Percentiles rank a stretch among this genome's conserved stretches.
phyloP scores from a whole-genome alignment of 768 basidiomycete species.

The Lentinula aciculospora region DNA sequence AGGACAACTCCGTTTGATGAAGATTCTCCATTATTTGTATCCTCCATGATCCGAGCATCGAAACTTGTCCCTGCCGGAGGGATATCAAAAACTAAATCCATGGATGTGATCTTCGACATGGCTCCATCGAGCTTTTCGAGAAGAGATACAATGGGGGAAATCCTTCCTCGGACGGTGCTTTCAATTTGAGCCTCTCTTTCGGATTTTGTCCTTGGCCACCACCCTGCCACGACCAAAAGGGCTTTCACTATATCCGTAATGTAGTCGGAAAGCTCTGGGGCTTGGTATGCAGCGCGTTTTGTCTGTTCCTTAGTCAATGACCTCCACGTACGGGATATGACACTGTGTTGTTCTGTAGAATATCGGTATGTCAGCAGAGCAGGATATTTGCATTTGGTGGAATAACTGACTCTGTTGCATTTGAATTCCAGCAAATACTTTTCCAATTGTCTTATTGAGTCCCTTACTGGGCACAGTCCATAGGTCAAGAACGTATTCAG shows the following conservation, averaged over 20 bases:
- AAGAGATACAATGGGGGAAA: not conserved
- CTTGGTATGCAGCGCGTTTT: not conserved
- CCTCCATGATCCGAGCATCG: not conserved
- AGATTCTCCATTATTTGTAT: not conserved
- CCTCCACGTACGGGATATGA: not conserved
- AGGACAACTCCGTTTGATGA: not conserved
- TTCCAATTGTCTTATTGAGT: not conserved
- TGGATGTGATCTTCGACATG: not conserved
- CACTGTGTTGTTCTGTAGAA: not conserved
- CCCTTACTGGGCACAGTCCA: not conserved
- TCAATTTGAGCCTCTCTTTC: not conserved
- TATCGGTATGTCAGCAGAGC: not conserved
- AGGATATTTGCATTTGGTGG: not conserved
- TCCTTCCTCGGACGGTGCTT: not conserved
- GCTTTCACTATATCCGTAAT: not conserved
- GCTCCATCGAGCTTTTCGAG: not conserved
- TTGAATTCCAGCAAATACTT: not conserved
- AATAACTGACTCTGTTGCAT: not conserved
- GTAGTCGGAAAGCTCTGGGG: no score
- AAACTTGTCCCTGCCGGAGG: not conserved
- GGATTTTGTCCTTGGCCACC: not conserved
- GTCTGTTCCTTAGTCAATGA: not conserved
- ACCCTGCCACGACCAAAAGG: not conserved
- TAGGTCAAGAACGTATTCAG: not conserved
- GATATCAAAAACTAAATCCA: not conserved